phyloP scores from a whole-genome alignment of 768 basidiomycete genomes.

The Rossbeevera mucosa region DNA sequence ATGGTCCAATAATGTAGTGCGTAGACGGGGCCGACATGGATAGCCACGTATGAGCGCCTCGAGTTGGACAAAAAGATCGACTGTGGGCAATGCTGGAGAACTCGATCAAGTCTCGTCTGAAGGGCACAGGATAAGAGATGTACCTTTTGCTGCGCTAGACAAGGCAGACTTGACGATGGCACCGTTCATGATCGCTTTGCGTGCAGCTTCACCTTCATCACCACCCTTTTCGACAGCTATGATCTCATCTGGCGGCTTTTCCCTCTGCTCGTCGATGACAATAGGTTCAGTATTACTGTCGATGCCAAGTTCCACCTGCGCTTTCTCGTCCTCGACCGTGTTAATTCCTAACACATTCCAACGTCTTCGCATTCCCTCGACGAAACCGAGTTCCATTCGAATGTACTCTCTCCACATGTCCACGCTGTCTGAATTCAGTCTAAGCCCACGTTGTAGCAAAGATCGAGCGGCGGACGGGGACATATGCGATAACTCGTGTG shows the following conservation, averaged over 20 bases:
- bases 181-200: constrained; percentile 68
- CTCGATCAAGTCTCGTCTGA: constrained; percentile 9
- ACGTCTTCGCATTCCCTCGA: constrained; percentile 72
- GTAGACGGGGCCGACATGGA: constrained; percentile 38
- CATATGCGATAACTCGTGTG: constrained; percentile 71
- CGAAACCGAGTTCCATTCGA: constrained; percentile 83
- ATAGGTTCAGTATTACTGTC: constrained; percentile 11
- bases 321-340: constrained; percentile 11
- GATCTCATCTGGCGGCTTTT: constrained; percentile 24
- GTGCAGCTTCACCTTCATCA: constrained; percentile 50
- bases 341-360: constrained; percentile 77
- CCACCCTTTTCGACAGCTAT: constrained; percentile 35
- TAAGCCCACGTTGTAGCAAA: constrained; percentile 79
- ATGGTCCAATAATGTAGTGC: constrained; percentile 38
- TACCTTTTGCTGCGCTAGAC: constrained; percentile 69
- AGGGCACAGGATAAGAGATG: constrained; percentile 17
- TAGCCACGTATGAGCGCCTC: constrained; percentile 40
- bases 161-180: constrained; percentile 79
- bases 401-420: constrained; percentile 89
- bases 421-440: constrained; percentile 65
- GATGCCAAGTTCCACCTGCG: constrained; percentile 21
- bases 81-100: constrained; percentile 36
- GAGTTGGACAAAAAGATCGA: constrained; percentile 40
- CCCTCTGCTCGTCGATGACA: constrained; percentile 20
- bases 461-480: constrained; percentile 78